phyloP scores from a whole-genome alignment of 768 basidiomycete genomes.

The Lactarius tabidus region DNA sequence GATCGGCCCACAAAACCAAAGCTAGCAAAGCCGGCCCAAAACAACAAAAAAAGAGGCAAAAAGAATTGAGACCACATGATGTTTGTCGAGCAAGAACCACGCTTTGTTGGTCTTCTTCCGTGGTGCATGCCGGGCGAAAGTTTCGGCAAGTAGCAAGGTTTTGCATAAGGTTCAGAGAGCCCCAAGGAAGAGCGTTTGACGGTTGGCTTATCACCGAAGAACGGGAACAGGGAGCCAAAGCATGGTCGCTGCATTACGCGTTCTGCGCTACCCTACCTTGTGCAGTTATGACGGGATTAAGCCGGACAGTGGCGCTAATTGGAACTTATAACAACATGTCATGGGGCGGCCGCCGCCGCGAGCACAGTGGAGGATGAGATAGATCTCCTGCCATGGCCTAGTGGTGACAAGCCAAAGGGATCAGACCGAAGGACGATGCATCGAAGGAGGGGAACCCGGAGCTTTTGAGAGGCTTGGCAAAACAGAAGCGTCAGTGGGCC shows the following conservation, averaged over 20 bases:
- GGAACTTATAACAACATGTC: not conserved
- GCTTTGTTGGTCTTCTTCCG: not conserved
- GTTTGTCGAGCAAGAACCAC: not conserved
- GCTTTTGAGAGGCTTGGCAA: not conserved
- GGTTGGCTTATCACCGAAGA: slow-evolving; percentile 13
- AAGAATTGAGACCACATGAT: not conserved
- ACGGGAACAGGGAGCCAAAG: slow-evolving; percentile 16
- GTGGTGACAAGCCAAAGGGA: not conserved
- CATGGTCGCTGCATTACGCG: not conserved
- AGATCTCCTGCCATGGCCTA: not conserved
- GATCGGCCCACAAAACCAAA: slow-evolving; percentile 16
- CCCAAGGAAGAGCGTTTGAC: slow-evolving; percentile 16
- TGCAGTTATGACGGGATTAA: slow-evolving; percentile 4
- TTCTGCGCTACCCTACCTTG: not conserved
- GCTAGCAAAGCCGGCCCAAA: slow-evolving; percentile 11
- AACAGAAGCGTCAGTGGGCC: not conserved
- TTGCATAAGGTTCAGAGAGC: slow-evolving; percentile 13
- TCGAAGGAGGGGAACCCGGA: not conserved
- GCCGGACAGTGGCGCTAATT: slow-evolving; percentile 2
- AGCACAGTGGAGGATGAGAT: slow-evolving; percentile 4
- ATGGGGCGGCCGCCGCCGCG: not conserved
- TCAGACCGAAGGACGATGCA: not conserved
- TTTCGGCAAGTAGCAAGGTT: not conserved
- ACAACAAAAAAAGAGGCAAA: not conserved
- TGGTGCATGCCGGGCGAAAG: not conserved